Base-by-base conservation (phyloP, 1,284 basidiomycete genomes). In the Cutaneotrichosporon sp. region DNA sequence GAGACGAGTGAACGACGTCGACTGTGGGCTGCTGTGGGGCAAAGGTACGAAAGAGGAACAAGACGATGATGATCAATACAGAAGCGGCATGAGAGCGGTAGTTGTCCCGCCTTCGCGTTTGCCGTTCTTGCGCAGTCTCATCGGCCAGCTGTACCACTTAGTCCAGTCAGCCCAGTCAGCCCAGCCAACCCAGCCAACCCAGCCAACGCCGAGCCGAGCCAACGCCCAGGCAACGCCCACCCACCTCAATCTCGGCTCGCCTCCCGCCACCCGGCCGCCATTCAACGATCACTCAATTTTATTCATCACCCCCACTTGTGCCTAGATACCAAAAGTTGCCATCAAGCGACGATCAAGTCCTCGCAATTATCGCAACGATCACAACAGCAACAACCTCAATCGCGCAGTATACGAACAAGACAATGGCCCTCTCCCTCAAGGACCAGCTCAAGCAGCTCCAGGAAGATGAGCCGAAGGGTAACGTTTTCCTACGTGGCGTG, bases 361-460 rank as follows among this genome's bases (percentile, higher is more conserved):
- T 11, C 37, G 12, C 9, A 42, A 5, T 34, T 20, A 11, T 4
- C 14, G 17, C 17, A 14, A 24, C 33, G 3, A 20, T n/a, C 17
- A 45, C 41, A 17, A 22, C 33, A 22, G 24, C 33, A 43, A 4
- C 10, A 14, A 33, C 27, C 14, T 32, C 29, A 16, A 24, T 16
- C 20, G n/a, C n/a, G n/a, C n/a, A n/a, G n/a, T n/a, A n/a, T n/a
- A 9, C 37, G 12, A 27, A 8, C 35, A 42, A 20, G 39, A n/a
- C n/a, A n/a, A 56, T 56, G 54, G 44, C 31, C 1, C 59, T 68
- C 17, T 71, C 86, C 3, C 81, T 93, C 32, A 86, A 86, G 4
- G 81, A 91, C 68, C 89, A 92, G 68, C 82, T 93, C 48, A 86
- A 85, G 37, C 80, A 86, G 67, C 81, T 93, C 39, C 80, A 86